Conservation (phyloP, 108 stramenopile species). For the Pseudonitzschia delicatissima region DNA sequence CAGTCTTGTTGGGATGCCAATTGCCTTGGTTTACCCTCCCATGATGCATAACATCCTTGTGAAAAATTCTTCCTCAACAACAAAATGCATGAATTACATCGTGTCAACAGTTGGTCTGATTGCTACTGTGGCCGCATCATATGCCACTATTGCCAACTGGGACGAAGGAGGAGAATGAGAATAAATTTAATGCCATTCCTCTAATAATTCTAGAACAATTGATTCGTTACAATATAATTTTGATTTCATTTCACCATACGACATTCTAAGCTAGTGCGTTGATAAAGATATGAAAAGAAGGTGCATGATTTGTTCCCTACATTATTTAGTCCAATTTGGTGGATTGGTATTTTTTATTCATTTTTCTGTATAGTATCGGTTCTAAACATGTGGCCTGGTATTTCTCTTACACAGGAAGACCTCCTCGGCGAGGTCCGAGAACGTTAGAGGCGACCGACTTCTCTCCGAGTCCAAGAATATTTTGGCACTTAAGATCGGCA, state of each 20-base stretch:
- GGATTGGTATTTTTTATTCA: background rate
- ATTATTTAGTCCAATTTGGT: too few relatives aligned
- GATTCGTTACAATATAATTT: too few relatives aligned
- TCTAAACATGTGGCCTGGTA: background rate
- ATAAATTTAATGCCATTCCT: too few relatives aligned
- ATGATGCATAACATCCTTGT: conserved; percentile 39
- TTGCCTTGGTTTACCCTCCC: conserved; percentile 49
- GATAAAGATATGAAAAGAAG: too few relatives aligned
- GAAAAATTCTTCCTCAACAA: conserved; percentile 1
- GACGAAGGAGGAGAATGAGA: conserved; percentile 11
- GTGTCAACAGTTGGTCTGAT: conserved; percentile 34
- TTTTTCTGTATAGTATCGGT: background rate
- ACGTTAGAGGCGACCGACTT: conserved; percentile 55
- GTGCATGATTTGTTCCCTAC: too few relatives aligned
- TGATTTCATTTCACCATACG: too few relatives aligned
- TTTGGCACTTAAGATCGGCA: conserved; percentile 87
- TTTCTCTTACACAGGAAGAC: conserved; percentile 72
- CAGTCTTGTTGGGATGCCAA: conserved; percentile 45
- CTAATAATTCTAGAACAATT: too few relatives aligned
- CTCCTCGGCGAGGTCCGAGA: conserved; percentile 81
- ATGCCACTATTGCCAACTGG: conserved; percentile 39
- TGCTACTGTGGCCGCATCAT: conserved; percentile 36
- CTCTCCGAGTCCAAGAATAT: conserved; percentile 71
- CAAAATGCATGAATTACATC: conserved; percentile 17
- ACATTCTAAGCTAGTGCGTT: too few relatives aligned